These are phyloP conservation scores for Anthracocystis setariae DNA, from an alignment of 1,284 basidiomycete species.

Conservation along the genomic window DNA sequence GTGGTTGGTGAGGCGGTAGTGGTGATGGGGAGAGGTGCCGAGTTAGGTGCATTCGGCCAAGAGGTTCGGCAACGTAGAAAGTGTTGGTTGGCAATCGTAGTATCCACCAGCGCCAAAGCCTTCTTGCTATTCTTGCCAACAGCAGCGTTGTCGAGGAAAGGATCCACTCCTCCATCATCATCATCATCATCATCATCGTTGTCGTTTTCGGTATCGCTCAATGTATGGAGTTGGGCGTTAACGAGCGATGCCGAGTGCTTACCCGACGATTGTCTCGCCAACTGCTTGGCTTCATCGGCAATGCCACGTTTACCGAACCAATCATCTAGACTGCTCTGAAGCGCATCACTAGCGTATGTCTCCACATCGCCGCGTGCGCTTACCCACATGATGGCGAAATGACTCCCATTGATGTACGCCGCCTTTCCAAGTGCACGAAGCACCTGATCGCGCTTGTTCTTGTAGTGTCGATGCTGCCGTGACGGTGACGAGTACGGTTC, in stretches of 20 bases:
- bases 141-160: background rate
- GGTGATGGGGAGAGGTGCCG: conserved; percentile 43
- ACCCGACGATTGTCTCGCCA: conserved; percentile 24
- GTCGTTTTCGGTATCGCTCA: too few relatives aligned
- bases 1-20: conserved; percentile 3
- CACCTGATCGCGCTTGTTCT: conserved; percentile 72
- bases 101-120: conserved; percentile 46
- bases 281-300: conserved; percentile 55
- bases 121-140: background rate
- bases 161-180: conserved; percentile 6
- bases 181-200: conserved; percentile 1
- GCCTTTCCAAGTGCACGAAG: conserved; percentile 70
- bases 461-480: conserved; percentile 72
- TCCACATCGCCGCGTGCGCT: conserved; percentile 72
- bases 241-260: too few relatives aligned
- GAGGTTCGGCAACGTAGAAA: conserved; percentile 24
- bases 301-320: conserved; percentile 64
- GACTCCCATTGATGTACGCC: conserved; percentile 71
- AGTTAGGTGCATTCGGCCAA: conserved; percentile 28
- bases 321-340: conserved; percentile 56
- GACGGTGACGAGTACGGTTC: conserved; percentile 71
- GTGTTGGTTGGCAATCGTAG: conserved; percentile 39
- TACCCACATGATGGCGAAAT: conserved; percentile 72
- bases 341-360: conserved; percentile 70
- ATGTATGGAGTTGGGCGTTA: too few relatives aligned